A percentile compares a stretch with the other conserved stretches of the same genome.
Evolutionary conservation across 1,284 basidiomycete species (phyloP).

Genomic region (Uromyces viciae-fabae): DNA sequence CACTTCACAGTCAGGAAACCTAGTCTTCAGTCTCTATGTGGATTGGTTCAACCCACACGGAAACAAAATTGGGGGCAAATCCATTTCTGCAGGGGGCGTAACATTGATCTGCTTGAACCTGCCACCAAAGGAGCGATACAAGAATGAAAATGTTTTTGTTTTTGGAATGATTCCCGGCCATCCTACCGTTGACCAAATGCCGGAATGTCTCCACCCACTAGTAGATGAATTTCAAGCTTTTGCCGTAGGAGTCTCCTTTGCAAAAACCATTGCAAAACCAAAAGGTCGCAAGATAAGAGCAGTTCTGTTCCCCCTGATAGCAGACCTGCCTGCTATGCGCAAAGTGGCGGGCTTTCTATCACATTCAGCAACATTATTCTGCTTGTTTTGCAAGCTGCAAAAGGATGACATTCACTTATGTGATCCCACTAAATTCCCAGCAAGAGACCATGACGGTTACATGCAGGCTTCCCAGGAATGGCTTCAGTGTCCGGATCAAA

Average conservation of each 20-base stretch:
- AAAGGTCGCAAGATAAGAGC: not conserved
- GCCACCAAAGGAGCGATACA: not conserved
- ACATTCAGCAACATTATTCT: constrained; percentile 1
- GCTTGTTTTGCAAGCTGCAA: constrained; percentile 25
- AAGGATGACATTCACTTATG: constrained; percentile 8
- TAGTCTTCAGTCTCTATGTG: constrained; percentile 10
- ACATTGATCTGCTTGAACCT: not conserved
- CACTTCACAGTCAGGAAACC: not conserved
- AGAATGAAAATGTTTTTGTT: not conserved
- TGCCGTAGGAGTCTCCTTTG: no score
- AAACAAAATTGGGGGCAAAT: not conserved
- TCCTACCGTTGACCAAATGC: no score
- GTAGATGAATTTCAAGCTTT: no score
- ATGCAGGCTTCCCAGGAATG: not conserved
- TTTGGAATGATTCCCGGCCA: not conserved
- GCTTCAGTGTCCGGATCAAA: not conserved
- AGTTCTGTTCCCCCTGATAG: constrained; percentile 43
- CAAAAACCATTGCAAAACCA: no score
- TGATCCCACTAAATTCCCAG: constrained; percentile 3
- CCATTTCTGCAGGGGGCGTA: not conserved
- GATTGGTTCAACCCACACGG: constrained; percentile 5
- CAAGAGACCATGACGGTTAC: not conserved
- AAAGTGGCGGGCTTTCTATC: constrained; percentile 21
- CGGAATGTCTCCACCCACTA: no score
- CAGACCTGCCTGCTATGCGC: constrained; percentile 44